Conservation (phyloP, 352 stramenopile genomes). For the Elongisporangium anandrum region DNA sequence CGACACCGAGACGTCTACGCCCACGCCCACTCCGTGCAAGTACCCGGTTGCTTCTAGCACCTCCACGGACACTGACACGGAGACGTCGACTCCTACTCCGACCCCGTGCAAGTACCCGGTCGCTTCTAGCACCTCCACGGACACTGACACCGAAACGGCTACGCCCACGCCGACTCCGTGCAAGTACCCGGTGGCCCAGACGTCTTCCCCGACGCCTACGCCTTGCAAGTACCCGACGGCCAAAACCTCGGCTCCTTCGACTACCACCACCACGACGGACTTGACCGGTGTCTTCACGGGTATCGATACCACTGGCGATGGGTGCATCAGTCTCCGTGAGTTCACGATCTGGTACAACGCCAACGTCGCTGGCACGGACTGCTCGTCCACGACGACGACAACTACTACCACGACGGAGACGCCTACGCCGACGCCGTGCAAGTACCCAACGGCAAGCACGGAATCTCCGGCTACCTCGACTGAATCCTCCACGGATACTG, state of each 20-base stretch:
- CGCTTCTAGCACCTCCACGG: no score
- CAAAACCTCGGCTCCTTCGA: not conserved
- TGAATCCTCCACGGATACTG: not conserved
- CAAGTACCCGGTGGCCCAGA: not conserved
- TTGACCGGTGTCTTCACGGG: not conserved
- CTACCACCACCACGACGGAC: not conserved
- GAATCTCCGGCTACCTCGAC: not conserved
- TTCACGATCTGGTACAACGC: not conserved
- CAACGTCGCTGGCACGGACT: not conserved
- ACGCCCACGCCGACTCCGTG: no score
- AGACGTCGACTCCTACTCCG: not conserved
- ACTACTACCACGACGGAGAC: not conserved
- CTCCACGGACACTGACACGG: no score
- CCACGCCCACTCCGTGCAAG: not conserved
- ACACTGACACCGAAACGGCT: no score
- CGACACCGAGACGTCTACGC: not conserved
- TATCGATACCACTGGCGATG: not conserved
- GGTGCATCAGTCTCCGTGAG: not conserved
- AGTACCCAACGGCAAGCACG: not conserved
- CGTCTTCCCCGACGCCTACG: no score
- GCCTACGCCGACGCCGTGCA: not conserved
- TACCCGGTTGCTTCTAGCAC: not conserved
- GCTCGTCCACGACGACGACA: not conserved
- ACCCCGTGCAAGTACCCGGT: not conserved
- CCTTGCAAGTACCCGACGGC: no score